Evolutionary conservation across 495 filamentous ascomycete species (phyloP).

Genomic region (Pseudotulostoma volvatum): DNA sequence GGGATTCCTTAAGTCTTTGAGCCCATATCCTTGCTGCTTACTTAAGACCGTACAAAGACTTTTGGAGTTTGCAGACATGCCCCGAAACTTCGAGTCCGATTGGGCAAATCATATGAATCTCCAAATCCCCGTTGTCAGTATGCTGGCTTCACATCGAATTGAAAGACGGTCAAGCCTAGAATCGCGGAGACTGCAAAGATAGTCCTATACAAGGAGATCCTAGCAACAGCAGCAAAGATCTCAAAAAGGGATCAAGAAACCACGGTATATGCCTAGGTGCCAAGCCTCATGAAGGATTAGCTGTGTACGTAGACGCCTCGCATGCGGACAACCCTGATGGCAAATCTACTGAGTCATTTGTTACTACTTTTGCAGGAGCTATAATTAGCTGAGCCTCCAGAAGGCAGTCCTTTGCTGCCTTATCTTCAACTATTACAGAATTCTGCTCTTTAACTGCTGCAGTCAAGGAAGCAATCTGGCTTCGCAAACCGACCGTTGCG

Average conservation of each 20-base stretch:
- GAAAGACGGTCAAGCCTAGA: no score
- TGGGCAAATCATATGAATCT: no score
- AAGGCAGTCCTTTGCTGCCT: background rate
- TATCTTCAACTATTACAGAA: background rate
- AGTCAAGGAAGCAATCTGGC: slow-evolving; percentile 25
- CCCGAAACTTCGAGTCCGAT: no score
- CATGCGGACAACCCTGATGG: background rate
- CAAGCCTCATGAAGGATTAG: slow-evolving; percentile 3
- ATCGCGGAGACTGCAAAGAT: no score
- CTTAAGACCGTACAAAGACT: no score
- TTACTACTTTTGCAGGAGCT: background rate
- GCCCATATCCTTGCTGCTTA: no score
- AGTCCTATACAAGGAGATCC: no score
- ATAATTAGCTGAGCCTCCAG: background rate
- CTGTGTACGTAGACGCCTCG: background rate
- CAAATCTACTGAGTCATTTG: background rate
- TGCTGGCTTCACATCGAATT: no score
- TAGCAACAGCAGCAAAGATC: no score
- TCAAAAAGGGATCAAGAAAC: background rate
- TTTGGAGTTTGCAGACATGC: no score
- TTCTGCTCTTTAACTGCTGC: slow-evolving; percentile 16
- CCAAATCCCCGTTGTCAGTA: no score
- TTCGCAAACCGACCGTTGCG: slow-evolving; percentile 7
- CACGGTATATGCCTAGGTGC: background rate
- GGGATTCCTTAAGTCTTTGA: no score